phyloP scores from a whole-genome alignment of 2,329 filamentous ascomycete species.

The Apiospora kogelbergensis region DNA sequence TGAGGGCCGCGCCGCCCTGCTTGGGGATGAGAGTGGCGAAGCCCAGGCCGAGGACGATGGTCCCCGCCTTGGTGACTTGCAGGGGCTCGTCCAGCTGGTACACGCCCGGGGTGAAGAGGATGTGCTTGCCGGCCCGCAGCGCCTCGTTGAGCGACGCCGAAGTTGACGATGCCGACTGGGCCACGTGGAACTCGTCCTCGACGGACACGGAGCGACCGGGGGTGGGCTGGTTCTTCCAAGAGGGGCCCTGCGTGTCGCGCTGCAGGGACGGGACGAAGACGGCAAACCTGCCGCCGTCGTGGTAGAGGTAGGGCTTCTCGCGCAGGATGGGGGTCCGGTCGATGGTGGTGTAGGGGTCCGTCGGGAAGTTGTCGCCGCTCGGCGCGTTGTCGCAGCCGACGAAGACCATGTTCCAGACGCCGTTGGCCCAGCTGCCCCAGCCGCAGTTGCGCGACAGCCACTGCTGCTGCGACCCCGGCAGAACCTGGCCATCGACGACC shows the following conservation, averaged over 20 bases:
- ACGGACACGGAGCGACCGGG: constrained; percentile 29
- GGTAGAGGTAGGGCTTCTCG: constrained; percentile 33
- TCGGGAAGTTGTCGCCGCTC: constrained; percentile 26
- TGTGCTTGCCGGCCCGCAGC: constrained; percentile 27
- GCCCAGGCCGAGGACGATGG: constrained; percentile 32
- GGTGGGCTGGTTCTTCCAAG: constrained; percentile 26
- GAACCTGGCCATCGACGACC: constrained; percentile 29
- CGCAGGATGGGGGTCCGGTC: constrained; percentile 29
- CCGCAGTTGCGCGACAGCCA: constrained; percentile 34
- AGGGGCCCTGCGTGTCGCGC: constrained; percentile 27
- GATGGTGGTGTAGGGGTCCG: constrained; percentile 29
- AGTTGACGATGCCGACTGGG: constrained; percentile 21
- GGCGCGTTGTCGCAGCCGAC: constrained; percentile 31
- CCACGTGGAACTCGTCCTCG: constrained; percentile 26
- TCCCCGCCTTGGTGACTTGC: constrained; percentile 23
- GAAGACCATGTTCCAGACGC: constrained; percentile 36
- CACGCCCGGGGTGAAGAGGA: constrained; percentile 32
- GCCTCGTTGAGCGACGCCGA: constrained; percentile 29
- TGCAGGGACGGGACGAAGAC: constrained; percentile 31
- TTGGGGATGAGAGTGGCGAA: constrained; percentile 30
- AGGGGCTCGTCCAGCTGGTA: constrained; percentile 29
- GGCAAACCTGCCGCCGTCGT: constrained; percentile 23
- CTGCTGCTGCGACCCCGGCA: constrained; percentile 35
- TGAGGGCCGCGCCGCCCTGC: constrained; percentile 24
- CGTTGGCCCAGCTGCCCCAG: constrained; percentile 34